Base-by-base conservation (phyloP, 495 filamentous ascomycete species). In the Friedmanniomyces endolithicus region DNA sequence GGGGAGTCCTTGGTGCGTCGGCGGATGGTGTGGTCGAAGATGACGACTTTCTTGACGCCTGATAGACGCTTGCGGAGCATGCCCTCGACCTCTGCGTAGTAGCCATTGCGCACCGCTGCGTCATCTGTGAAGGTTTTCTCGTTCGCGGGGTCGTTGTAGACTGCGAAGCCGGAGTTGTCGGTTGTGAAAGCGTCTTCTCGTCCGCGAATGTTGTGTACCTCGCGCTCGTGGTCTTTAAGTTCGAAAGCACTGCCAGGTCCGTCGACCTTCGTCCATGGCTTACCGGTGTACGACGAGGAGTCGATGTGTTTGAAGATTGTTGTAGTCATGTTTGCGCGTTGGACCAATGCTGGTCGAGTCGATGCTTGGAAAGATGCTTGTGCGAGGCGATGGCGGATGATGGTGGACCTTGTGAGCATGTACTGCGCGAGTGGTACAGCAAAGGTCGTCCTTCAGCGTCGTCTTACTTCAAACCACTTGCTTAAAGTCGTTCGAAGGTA, bases 21-120 rank as follows among this genome's bases (percentile, higher is more conserved):
- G 8, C 68, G 59, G 37, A 70, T 70, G 11, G 68, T 70, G 54
- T 70, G 68, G 61, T 70, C 68, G 51, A 70, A 70, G 47, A 68
- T 66, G 14, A 66, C 57, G 25, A 70, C 64, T 53, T 70, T 70
- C 47, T 66, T 67, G 25, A 68, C 48, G 22, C 64, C 62, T 8
- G 40, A 39, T 3, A 59, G 55, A 17, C 50, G 53, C 40, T 65
- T 35, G 9, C 60, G 55, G 1, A 70, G 49, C 22, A 69, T 62
- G 0, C 37, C 19, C 40, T 68, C 66, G 37, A 69, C 65, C 50
- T 70, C 67, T 9, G 31, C 11, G 57, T 70, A 70, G 54, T 70
- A 70, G 16, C 48, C 46, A 11, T 56, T 33, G 17, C 68, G 48
- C 12, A 70, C 58, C 8, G 58, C 57, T 11, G 50, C 43, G 44